Conservation (phyloP, 768 basidiomycete genomes). For the Botryobasidium botryosum region DNA sequence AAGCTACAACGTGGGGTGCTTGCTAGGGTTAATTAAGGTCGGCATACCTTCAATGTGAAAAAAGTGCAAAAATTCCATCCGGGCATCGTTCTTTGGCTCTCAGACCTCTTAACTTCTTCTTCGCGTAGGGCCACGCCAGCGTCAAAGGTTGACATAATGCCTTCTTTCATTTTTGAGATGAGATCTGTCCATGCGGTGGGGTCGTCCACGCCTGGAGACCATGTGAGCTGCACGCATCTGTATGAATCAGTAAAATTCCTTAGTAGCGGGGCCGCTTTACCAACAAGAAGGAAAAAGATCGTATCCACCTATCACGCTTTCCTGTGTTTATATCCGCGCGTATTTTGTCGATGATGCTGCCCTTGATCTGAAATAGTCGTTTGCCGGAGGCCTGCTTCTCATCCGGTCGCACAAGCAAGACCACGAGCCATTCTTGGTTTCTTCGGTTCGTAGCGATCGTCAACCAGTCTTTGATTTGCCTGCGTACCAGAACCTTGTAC, state of each 20-base stretch:
- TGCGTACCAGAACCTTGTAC: constrained; percentile 61
- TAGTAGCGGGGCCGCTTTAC: constrained; percentile 9
- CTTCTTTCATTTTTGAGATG: constrained; percentile 78
- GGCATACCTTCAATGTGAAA: constrained; percentile 76
- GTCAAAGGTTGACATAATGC: constrained; percentile 72
- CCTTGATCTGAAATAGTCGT: constrained; percentile 70
- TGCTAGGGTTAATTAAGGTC: background rate
- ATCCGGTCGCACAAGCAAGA: constrained; percentile 69
- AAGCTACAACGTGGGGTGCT: background rate
- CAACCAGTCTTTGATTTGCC: constrained; percentile 91
- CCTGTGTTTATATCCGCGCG: constrained; percentile 82
- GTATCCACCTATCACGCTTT: constrained; percentile 59
- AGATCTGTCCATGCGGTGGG: constrained; percentile 79
- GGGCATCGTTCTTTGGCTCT: constrained; percentile 77
- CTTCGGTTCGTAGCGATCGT: constrained; percentile 42
- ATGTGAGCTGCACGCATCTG: constrained; percentile 72
- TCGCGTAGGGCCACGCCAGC: constrained; percentile 57
- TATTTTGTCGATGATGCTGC: constrained; percentile 76
- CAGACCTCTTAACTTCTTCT: constrained; percentile 81
- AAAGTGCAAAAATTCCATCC: constrained; percentile 99
- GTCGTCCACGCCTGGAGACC: constrained; percentile 53
- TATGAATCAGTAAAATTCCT: constrained; percentile 7
- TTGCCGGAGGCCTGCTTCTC: constrained; percentile 33
- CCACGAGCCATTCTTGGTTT: constrained; percentile 86
- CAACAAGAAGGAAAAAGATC: constrained; percentile 4